These are phyloP conservation scores for Apostasia ramifera DNA, from an alignment of 106 monocot genomes.

Conservation along the genomic window DNA sequence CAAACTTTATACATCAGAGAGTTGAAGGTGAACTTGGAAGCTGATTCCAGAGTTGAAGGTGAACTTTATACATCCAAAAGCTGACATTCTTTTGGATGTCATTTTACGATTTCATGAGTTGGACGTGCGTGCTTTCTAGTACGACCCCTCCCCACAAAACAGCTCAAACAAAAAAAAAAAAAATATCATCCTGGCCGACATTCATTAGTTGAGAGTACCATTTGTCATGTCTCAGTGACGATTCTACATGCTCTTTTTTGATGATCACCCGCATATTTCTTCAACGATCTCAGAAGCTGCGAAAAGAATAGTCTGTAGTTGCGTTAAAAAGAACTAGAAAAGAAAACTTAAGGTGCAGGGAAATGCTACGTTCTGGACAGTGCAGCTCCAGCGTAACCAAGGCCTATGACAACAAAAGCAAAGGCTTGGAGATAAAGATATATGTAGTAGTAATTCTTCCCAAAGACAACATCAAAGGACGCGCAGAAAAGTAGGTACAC, in stretches of 20 bases:
- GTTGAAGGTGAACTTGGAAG: too few species aligned
- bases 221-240: not conserved
- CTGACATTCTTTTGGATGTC: too few species aligned
- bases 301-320: not conserved
- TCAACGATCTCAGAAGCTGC: not conserved
- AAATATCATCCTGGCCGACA: not conserved
- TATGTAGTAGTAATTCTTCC: conserved; percentile 38
- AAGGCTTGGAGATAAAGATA: conserved; percentile 36
- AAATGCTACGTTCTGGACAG: conserved; percentile 7
- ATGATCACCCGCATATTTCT: not conserved
- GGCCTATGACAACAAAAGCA: conserved; percentile 38
- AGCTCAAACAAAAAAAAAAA: too few species aligned
- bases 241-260: not conserved
- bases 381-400: conserved; percentile 34
- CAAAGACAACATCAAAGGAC: conserved; percentile 37
- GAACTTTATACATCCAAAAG: too few species aligned
- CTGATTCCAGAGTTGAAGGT: too few species aligned
- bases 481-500: conserved; percentile 46
- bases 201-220: not conserved
- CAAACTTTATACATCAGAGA: too few species aligned
- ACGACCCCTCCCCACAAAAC: too few species aligned
- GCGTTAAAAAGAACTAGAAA: not conserved
- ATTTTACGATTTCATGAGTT: too few species aligned
- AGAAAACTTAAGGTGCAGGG: too few species aligned
- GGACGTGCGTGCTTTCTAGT: too few species aligned